Evolutionary conservation across 331 rosid genomes (phyloP).

Genomic region (Malus hybrid): DNA sequence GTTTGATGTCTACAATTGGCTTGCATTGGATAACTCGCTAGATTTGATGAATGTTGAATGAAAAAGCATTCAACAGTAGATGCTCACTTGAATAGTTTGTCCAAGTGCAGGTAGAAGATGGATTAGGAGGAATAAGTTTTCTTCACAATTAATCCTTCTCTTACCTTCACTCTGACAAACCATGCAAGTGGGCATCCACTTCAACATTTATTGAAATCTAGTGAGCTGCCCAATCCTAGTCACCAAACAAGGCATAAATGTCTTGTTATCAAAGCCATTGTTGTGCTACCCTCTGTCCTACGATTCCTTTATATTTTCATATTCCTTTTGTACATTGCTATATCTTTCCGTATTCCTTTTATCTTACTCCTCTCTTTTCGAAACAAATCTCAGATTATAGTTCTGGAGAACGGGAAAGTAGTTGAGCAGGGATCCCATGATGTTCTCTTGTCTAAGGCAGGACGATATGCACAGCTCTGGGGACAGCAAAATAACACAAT

Average conservation of each 20-base stretch:
- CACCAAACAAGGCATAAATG: neutral
- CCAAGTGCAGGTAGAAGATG: neutral
- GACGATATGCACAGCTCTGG: conserved; percentile 98
- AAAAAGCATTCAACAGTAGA: no score
- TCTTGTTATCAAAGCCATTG: neutral
- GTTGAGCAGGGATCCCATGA: conserved; percentile 94
- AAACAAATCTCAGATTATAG: conserved; percentile 57
- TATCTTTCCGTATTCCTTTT: neutral
- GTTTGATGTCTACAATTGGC: neutral
- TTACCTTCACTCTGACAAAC: neutral
- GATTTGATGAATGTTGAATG: neutral
- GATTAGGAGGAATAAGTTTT: neutral
- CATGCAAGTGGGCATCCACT: neutral
- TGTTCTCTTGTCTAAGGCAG: conserved; percentile 59
- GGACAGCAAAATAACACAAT: conserved; percentile 87
- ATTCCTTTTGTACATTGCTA: neutral
- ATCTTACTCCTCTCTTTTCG: conserved; percentile 1
- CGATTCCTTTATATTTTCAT: neutral
- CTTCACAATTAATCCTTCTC: neutral
- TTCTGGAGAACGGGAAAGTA: conserved; percentile 91
- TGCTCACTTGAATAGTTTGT: neutral
- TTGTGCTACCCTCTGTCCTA: neutral
- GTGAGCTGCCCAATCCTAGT: neutral
- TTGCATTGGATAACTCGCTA: neutral
- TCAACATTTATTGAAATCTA: neutral